These are phyloP conservation scores for Emericellopsis cladophorae DNA, from an alignment of 2,329 filamentous ascomycete species.

Conservation along the genomic window DNA sequence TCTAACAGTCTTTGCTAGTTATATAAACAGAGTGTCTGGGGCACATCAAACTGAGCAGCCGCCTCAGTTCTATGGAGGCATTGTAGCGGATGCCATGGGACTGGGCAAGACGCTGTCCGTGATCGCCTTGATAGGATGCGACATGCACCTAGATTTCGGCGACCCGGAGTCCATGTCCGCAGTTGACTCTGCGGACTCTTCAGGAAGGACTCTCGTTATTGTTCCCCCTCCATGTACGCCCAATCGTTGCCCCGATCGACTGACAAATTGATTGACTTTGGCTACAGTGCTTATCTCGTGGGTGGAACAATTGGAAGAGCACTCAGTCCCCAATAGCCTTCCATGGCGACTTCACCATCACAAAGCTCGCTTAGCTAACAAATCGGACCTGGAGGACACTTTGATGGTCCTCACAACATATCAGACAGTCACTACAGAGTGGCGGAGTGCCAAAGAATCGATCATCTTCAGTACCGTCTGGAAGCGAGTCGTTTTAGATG, in stretches of 20 bases:
- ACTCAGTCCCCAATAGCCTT: constrained; percentile 11
- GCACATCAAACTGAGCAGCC: constrained; percentile 15
- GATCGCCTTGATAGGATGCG: constrained; percentile 24
- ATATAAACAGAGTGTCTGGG: constrained; percentile 19
- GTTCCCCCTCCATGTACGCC: constrained; percentile 22
- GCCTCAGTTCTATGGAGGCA: constrained; percentile 23
- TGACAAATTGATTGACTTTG: constrained; percentile 1
- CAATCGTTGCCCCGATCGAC: neutral
- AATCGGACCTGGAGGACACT: constrained; percentile 5
- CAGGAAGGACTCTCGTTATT: constrained; percentile 18
- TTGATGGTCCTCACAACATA: constrained; percentile 27
- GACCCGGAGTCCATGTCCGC: neutral
- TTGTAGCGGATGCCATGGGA: constrained; percentile 34
- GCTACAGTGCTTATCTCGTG: constrained; percentile 21
- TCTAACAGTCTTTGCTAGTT: constrained; percentile 9
- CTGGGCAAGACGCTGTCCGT: constrained; percentile 31
- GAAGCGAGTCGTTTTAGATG: constrained; percentile 11
- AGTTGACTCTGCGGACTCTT: neutral
- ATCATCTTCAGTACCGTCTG: constrained; percentile 20
- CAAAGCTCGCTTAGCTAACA: constrained; percentile 8
- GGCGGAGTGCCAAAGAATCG: constrained; percentile 9
- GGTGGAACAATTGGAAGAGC: constrained; percentile 20
- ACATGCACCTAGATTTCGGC: constrained; percentile 6
- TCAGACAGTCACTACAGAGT: constrained; percentile 23
- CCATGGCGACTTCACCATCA: constrained; percentile 15